Base-by-base conservation (phyloP, 176 grass and related monocot genomes). In the Poa pratensis region DNA sequence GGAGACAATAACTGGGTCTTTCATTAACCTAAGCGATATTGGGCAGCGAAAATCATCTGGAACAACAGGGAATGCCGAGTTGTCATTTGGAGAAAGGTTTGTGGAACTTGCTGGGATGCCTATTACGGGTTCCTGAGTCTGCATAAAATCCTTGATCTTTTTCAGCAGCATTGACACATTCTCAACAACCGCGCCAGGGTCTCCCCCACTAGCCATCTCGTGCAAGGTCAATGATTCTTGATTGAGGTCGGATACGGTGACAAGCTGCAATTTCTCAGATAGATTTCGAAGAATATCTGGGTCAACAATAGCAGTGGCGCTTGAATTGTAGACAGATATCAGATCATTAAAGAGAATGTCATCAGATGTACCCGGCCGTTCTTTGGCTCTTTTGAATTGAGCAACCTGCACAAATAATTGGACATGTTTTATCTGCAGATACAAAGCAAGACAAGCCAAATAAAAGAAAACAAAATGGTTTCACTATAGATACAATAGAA, bases 341-440 rank as follows among this genome's bases (percentile, higher is more conserved):
- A 99, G 76, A 61, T 96, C 91, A 86, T 81, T 89, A 67, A 94
- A 92, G 64, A 99, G 86, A 72, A 92, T 92, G 51, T 81, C 84
- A 73, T 99, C 91, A 52, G 55, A 82, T 79, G 39, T 88, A 81
- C 96, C 93, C 2, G 80, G 69, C 79, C 84, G 85, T 86, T 99
- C 96, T 93, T 99, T 99, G 55, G 96, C 96, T 83, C 96, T 92
- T 91, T 91, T 96, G 58, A 99, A 90, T 80, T 96, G 96, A 71
- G 84, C 96, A 73, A 96, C 90, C 96, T 96, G 90, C 73, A 85
- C 61, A n/a, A 89, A 73, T 55, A 64, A 86, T 68, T 51, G 14
- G 6, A 49, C 13, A 84, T 28, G 80, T 91, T 75, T 85, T 68
- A 85, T 22, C 23, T 58, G 22, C 34, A 78, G 34, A 57, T 69